Conservation (phyloP, 305 asterid species). For the Rubia occidens region DNA sequence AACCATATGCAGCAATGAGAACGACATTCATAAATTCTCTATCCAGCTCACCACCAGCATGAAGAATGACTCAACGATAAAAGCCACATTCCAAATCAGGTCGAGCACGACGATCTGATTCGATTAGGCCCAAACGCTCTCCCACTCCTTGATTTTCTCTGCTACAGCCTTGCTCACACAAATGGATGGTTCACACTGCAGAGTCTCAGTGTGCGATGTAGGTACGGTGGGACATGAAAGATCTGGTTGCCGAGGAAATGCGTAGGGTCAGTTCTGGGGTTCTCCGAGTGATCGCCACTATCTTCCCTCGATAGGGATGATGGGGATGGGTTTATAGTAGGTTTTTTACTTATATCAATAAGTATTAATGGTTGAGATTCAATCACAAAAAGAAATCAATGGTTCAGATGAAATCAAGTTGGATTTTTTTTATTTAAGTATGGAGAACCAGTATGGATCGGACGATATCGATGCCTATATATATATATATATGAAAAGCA, state of each 20-base stretch:
- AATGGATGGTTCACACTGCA: constrained; percentile 73
- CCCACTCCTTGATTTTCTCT: constrained; percentile 76
- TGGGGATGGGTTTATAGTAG: too few species aligned
- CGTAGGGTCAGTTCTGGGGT: constrained; percentile 29
- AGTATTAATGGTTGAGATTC: too few species aligned
- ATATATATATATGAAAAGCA: too few species aligned
- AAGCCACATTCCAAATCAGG: constrained; percentile 72
- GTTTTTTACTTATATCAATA: too few species aligned
- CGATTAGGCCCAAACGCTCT: constrained; percentile 90
- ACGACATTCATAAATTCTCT: constrained; percentile 66
- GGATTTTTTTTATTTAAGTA: too few species aligned
- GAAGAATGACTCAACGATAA: constrained; percentile 49
- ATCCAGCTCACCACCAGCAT: constrained; percentile 60
- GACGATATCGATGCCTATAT: too few species aligned
- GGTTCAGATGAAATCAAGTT: too few species aligned
- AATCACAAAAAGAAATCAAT: too few species aligned
- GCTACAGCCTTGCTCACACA: constrained; percentile 79
- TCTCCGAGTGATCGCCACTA: constrained; percentile 5
- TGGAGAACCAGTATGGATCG: too few species aligned
- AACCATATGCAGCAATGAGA: constrained; percentile 53
- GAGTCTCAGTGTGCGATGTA: constrained; percentile 52
- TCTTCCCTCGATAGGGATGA: not conserved
- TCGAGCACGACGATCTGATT: constrained; percentile 68
- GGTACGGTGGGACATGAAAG: constrained; percentile 45
- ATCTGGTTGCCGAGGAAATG: constrained; percentile 55